Conservation (phyloP, 2,329 filamentous ascomycete species). For the Knufia petricola region DNA sequence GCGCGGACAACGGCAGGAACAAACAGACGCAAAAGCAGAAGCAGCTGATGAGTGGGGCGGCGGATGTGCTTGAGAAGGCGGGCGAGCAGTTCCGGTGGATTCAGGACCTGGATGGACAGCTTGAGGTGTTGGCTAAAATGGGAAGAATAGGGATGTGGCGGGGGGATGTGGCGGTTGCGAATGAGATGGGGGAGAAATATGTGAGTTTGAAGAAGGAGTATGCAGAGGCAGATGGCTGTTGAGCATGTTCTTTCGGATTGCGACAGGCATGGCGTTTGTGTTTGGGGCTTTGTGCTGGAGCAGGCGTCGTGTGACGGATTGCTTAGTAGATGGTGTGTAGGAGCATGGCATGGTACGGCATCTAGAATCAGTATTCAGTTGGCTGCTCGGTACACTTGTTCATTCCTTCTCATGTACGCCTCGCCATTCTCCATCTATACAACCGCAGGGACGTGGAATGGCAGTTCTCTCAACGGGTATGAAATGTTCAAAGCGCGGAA, state of each 20-base stretch:
- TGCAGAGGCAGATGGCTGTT: slow-evolving; percentile 14
- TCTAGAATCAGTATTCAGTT: too few species aligned
- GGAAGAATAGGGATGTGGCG: slow-evolving; percentile 63
- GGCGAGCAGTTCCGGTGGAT: slow-evolving; percentile 56
- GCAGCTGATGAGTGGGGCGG: slow-evolving; percentile 50
- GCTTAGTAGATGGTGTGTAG: too few species aligned
- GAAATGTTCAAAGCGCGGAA: neutral
- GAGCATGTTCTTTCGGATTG: neutral
- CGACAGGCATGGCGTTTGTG: too few species aligned
- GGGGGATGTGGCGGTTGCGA: slow-evolving; percentile 54
- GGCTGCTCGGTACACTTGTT: too few species aligned
- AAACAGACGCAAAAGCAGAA: slow-evolving; percentile 25
- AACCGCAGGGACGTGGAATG: neutral
- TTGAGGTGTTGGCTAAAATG: slow-evolving; percentile 74
- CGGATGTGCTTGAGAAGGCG: slow-evolving; percentile 53
- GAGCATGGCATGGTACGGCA: neutral
- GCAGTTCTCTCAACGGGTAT: neutral
- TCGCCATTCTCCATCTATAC: too few species aligned
- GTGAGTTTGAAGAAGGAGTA: slow-evolving; percentile 45
- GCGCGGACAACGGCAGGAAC: slow-evolving; percentile 26
- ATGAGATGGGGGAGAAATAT: slow-evolving; percentile 55
- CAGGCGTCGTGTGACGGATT: too few species aligned
- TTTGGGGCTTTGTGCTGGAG: too few species aligned
- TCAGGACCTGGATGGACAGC: slow-evolving; percentile 60
- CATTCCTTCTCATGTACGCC: too few species aligned